Conservation (phyloP, 2,329 filamentous ascomycete genomes). For the Didymella arachidicola region DNA sequence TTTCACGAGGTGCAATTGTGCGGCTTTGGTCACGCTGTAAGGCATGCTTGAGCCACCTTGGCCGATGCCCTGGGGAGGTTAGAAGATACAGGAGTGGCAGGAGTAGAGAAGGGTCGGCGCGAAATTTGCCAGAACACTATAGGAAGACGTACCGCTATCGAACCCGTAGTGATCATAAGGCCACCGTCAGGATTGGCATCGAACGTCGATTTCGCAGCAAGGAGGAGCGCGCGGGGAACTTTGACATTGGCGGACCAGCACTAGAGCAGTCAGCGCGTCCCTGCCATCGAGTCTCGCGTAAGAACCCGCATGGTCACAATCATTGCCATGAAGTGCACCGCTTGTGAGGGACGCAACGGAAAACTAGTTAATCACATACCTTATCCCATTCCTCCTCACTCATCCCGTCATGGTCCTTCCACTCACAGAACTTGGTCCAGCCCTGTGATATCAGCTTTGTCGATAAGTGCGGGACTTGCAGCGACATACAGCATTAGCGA, state of each 20-base stretch:
- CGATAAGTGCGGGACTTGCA: not conserved
- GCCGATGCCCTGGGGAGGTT: conserved; percentile 53
- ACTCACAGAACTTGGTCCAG: conserved; percentile 67
- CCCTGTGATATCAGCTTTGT: conserved; percentile 52
- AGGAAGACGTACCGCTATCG: conserved; percentile 60
- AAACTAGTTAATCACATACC: conserved; percentile 43
- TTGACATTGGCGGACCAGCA: conserved; percentile 70
- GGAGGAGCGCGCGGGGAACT: conserved; percentile 59
- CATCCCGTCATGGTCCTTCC: conserved; percentile 65
- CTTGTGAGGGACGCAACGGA: not conserved
- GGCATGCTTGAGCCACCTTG: conserved; percentile 68
- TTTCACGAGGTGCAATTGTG: conserved; percentile 72
- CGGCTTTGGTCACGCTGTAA: conserved; percentile 81
- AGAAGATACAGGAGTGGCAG: not conserved
- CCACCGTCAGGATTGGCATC: conserved; percentile 69
- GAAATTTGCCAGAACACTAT: not conserved
- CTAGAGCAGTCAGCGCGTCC: conserved; percentile 37
- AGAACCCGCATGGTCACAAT: not conserved
- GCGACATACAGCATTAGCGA: conserved; percentile 71
- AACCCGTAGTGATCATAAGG: conserved; percentile 69
- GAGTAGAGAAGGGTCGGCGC: not conserved
- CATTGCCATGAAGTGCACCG: too few relatives aligned
- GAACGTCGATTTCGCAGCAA: conserved; percentile 66
- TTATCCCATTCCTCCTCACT: conserved; percentile 70
- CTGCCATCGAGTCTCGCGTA: not conserved